Base-by-base conservation (phyloP, 441 rosid species). In the Cnidoscolus chayamansa region DNA sequence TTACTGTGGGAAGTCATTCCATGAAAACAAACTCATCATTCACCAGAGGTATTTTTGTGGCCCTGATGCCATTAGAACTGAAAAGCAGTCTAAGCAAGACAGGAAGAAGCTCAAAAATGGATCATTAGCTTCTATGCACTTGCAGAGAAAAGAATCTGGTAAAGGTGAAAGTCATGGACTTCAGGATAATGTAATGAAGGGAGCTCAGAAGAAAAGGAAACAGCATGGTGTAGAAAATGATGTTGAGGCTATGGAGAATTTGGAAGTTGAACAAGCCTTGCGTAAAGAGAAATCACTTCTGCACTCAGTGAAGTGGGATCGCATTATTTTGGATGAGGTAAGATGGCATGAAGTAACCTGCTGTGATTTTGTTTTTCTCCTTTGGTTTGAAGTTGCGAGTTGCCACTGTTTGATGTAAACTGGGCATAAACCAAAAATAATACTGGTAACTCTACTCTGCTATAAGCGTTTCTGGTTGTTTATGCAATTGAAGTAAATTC, bases 311-410 rank as follows among this genome's bases (percentile, higher is more conserved):
- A 87, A 81, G 63, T 95, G 99, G 99, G 78, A 85, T 40, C 90
- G 98, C 59, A 85, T 95, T 72, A 89, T 95, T 72, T 81, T 95
- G 86, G 98, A 95, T 76, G 98, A 95, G 93, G 99, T 95, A 45
- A 75, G 84, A 73, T 47, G 75, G 68, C 65, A 47, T 25, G 57
- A 57, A 3, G 13, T 53, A 37, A 43, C 4, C 30, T 60, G 16
- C 12, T 31, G 45, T 57, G 37, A 55, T 17, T 63, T 37, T 63
- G 17, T 64, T 11, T 61, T 71, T 30, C 9, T 59, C 16, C n/a
- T 61, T 66, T 25, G 19, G 31, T 63, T 2, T 58, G 25, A 13
- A 17, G 13, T 19, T 63, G 19, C 50, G 30, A 61, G 13, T 19
- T 63, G 32, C 50, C 43, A 61, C 49, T 30, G 10, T 40, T 53